A percentile compares a stretch with the other conserved stretches of the same genome.
phyloP scores from a whole-genome alignment of 2,329 filamentous ascomycete species.

The Diaporthe citriasiana region DNA sequence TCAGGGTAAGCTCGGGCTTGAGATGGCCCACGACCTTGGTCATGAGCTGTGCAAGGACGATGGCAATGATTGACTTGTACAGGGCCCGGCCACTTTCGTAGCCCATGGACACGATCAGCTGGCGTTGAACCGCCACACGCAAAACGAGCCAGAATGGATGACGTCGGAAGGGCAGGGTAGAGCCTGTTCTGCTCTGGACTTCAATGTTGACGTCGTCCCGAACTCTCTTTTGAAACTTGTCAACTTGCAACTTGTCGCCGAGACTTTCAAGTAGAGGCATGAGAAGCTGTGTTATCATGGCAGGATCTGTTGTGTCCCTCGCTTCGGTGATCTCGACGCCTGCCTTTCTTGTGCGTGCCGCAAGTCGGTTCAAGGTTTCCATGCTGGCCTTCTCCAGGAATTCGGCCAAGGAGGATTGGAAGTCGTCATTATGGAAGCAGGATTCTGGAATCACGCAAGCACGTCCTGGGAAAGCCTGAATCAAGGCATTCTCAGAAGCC shows the following conservation, averaged over 20 bases:
- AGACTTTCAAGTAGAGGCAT: conserved; percentile 70
- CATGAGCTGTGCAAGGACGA: conserved; percentile 62
- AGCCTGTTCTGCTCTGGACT: conserved; percentile 44
- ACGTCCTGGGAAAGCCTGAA: conserved; percentile 70
- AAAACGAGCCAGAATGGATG: conserved; percentile 72
- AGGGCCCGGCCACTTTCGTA: conserved; percentile 58
- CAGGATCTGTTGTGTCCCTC: conserved; percentile 70
- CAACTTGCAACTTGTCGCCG: conserved; percentile 55
- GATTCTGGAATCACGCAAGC: conserved; percentile 60
- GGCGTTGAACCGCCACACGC: conserved; percentile 68
- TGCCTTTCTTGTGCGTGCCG: conserved; percentile 65
- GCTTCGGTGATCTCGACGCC: conserved; percentile 62
- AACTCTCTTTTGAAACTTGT: conserved; percentile 67
- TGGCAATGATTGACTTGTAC: conserved; percentile 72
- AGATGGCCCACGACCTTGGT: conserved; percentile 51
- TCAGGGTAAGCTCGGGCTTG: conserved; percentile 54
- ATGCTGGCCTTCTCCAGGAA: conserved; percentile 70
- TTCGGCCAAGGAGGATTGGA: conserved; percentile 57
- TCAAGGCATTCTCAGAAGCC: conserved; percentile 61
- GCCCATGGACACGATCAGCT: conserved; percentile 58
- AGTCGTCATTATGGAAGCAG: conserved; percentile 44
- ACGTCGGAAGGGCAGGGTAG: conserved; percentile 70
- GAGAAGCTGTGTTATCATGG: conserved; percentile 70
- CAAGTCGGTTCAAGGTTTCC: conserved; percentile 66
- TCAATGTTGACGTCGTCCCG: conserved; percentile 70